phyloP scores from a whole-genome alignment of 2,329 filamentous ascomycete genomes.

The Exophiala calicioides region DNA sequence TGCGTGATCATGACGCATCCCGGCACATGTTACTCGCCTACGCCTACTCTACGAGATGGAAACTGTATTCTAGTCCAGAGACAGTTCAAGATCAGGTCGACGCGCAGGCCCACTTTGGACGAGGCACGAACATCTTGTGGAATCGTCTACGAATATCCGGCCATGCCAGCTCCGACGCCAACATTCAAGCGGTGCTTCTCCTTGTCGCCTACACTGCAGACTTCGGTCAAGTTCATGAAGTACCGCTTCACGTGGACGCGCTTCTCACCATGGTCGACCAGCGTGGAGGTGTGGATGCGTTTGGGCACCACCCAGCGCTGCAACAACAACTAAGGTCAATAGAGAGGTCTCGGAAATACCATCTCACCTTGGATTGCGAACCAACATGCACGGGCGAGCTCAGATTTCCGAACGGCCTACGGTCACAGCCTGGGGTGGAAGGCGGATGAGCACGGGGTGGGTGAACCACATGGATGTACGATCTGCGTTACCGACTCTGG shows the following conservation, averaged over 20 bases:
- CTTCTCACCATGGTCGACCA: conserved; percentile 27
- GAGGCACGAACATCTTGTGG: conserved; percentile 28
- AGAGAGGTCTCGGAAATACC: conserved; percentile 17
- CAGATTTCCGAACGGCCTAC: conserved; percentile 22
- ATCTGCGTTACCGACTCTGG: too few relatives aligned
- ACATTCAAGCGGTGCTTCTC: conserved; percentile 30
- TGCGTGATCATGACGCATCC: conserved; percentile 24
- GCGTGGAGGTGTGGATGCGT: conserved; percentile 24
- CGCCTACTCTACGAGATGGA: conserved; percentile 17
- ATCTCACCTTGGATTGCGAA: conserved; percentile 25
- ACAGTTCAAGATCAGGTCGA: conserved; percentile 21
- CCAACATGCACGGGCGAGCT: conserved; percentile 10
- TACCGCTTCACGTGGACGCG: conserved; percentile 24
- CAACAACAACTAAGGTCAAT: conserved; percentile 24
- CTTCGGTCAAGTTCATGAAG: conserved; percentile 20
- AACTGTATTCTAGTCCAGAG: conserved; percentile 12
- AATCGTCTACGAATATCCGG: conserved; percentile 23
- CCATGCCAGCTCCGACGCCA: conserved; percentile 26
- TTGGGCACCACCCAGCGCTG: conserved; percentile 20
- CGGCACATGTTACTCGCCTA: conserved; percentile 24
- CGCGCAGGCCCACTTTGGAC: conserved; percentile 23
- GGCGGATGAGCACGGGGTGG: too few relatives aligned
- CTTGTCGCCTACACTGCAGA: conserved; percentile 29
- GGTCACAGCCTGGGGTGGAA: not conserved
- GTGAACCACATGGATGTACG: too few relatives aligned